Evolutionary conservation across 257 asterid genomes (phyloP).

Genomic region (Nemophila menziesii): DNA sequence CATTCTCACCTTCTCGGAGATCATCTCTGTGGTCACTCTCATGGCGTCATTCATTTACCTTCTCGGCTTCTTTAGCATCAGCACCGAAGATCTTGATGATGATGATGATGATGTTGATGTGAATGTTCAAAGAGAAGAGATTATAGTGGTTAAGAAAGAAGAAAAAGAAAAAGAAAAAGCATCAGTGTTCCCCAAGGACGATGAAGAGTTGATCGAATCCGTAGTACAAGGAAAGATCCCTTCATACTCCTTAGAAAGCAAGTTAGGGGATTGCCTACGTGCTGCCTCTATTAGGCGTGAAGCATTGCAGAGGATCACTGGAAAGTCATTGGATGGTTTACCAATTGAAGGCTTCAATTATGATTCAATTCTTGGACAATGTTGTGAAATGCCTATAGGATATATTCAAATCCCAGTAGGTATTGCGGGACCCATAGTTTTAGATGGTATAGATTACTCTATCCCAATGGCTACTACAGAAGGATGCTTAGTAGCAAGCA

Average conservation of each 20-base stretch:
- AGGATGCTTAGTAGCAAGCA: slow-evolving; percentile 36
- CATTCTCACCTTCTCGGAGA: neutral
- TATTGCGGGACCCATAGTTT: slow-evolving; percentile 30
- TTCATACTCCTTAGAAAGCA: slow-evolving; percentile 28
- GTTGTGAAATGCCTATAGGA: slow-evolving; percentile 39
- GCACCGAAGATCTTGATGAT: no score
- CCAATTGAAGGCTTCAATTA: slow-evolving; percentile 28
- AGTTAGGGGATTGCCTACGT: slow-evolving; percentile 26
- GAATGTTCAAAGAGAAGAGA: neutral
- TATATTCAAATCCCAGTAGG: slow-evolving; percentile 37
- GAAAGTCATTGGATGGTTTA: slow-evolving; percentile 25
- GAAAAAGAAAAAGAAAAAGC: neutral
- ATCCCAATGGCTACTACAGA: slow-evolving; percentile 43
- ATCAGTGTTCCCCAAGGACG: slow-evolving; percentile 4
- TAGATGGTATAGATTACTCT: slow-evolving; percentile 20
- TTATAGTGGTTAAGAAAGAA: neutral
- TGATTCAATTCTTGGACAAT: slow-evolving; percentile 31
- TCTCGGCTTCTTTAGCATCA: neutral
- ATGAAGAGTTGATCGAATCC: slow-evolving; percentile 23
- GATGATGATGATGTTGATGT: neutral
- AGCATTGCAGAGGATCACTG: slow-evolving; percentile 30
- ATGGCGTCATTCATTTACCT: neutral
- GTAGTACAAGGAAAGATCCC: slow-evolving; percentile 27
- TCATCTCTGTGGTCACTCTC: neutral
- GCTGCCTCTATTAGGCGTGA: slow-evolving; percentile 34